phyloP scores from a whole-genome alignment of 164 flowering plant species.

The Brasenia schreberi region DNA sequence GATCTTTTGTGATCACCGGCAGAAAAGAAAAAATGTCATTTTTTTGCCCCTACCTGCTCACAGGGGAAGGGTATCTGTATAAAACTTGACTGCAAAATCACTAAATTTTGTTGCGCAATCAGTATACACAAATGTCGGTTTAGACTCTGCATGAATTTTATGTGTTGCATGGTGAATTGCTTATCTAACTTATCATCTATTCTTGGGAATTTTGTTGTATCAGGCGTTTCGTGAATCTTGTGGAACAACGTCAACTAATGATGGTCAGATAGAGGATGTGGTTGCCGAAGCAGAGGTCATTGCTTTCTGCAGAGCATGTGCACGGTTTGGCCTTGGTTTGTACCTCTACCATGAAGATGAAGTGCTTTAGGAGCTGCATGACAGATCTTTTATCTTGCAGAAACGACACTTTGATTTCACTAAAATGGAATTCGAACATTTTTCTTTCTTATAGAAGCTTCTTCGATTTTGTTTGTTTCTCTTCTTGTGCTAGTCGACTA shows the following conservation, averaged over 20 bases:
- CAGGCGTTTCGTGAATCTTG: conserved; percentile 93
- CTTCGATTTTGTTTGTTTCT: background rate
- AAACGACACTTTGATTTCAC: background rate
- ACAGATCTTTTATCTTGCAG: background rate
- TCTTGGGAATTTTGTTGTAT: background rate
- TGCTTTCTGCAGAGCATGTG: conserved; percentile 90
- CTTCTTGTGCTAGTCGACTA: background rate
- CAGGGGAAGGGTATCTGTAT: too few species aligned
- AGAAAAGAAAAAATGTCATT: too few species aligned
- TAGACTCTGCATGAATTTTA: too few species aligned
- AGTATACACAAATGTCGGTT: too few species aligned
- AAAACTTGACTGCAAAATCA: too few species aligned
- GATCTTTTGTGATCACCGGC: too few species aligned
- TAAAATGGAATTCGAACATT: background rate
- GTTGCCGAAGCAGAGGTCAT: conserved; percentile 91
- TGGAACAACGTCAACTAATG: conserved; percentile 46
- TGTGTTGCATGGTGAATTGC: too few species aligned
- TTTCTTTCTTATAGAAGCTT: background rate
- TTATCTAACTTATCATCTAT: too few species aligned
- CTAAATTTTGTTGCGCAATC: too few species aligned
- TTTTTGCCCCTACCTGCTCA: too few species aligned
- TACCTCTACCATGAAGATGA: conserved; percentile 80
- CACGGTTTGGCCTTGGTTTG: conserved; percentile 92
- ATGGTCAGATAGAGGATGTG: conserved; percentile 38
- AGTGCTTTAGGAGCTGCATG: conserved; percentile 5